Percentiles rank a stretch among this genome's conserved stretches.
phyloP scores from a whole-genome alignment of 305 asterid species.

The Fraxinus sp. region DNA sequence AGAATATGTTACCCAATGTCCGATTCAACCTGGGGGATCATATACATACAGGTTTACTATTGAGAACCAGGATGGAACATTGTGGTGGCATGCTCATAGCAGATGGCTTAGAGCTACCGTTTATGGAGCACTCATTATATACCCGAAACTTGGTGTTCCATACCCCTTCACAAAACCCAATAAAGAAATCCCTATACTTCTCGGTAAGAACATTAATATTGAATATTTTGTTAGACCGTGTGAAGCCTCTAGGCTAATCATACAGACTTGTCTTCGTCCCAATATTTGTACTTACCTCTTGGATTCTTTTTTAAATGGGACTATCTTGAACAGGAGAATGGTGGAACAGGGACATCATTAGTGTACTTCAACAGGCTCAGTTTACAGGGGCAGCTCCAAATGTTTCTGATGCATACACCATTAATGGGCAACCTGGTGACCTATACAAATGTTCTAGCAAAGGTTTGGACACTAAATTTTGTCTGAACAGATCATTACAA shows the following conservation, averaged over 20 bases:
- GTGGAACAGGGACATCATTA: slow-evolving; percentile 71
- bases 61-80: slow-evolving; percentile 67
- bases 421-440: slow-evolving; percentile 89
- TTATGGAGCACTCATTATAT: slow-evolving; percentile 68
- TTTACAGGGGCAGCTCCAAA: slow-evolving; percentile 79
- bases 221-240: neutral
- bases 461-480: slow-evolving; percentile 35
- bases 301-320: neutral
- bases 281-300: neutral
- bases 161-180: slow-evolving; percentile 61
- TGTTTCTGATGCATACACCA: slow-evolving; percentile 73
- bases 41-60: slow-evolving; percentile 66
- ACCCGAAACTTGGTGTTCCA: slow-evolving; percentile 52
- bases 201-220: slow-evolving; percentile 41
- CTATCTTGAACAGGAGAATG: slow-evolving; percentile 61
- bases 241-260: neutral
- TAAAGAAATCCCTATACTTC: slow-evolving; percentile 55
- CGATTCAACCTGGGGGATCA: slow-evolving; percentile 68
- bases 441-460: slow-evolving; percentile 65
- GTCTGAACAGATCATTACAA: neutral
- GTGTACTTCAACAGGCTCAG: slow-evolving; percentile 48
- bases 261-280: neutral
- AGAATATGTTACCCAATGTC: slow-evolving; percentile 76
- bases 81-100: slow-evolving; percentile 96
- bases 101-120: slow-evolving; percentile 79